Evolutionary conservation across 768 basidiomycete genomes (phyloP), one percentile per base, ranked within the genome.

Genomic region (Leccinum longicurvipes): DNA sequence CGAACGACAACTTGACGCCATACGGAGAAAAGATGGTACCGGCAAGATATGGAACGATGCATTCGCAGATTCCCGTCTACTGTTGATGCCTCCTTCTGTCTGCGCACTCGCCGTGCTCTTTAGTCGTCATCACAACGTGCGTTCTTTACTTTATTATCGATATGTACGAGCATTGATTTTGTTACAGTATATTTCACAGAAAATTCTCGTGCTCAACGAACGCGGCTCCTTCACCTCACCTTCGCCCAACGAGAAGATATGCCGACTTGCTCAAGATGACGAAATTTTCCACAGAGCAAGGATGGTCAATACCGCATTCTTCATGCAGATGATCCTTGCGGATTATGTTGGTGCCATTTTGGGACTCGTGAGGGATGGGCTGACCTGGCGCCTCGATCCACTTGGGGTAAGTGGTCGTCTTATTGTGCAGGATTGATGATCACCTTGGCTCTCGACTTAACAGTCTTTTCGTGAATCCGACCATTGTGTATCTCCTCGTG

Each of bases 281-380:
- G 89, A 91, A 62, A 83, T 91, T 46, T 91, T 89, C 73, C 78
- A 87, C 55, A 81, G 86, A 27, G 77, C 87, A 10, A 80, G 89
- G 47, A 74, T 90, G 46, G 83, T 91, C 45, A 91, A 91, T 67
- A 85, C 83, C 51, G 85, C 80, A 3, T 85, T 77, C 62, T 87
- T 88, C 61, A 81, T 87, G 79, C 80, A 84, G 57, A 80, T 86
- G 32, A 85, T 89, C 62, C 73, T 90, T 42, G 60, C 64, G 73
- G 89, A 90, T 66, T 91, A 91, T 58, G 84, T 91, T 17, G 87
- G 86, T 17, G 79, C 80, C 19, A 90, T 91, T 60, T 76, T 91
- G 28, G 85, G 84, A 17, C 78, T 89, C 14, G 81, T 78, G n/a
- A 75, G 81, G 29, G 85, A 91, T 60, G 81, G 82, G 3, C 72